Evolutionary conservation across 768 basidiomycete genomes (phyloP).

Genomic region (Tulasnella sp.): DNA sequence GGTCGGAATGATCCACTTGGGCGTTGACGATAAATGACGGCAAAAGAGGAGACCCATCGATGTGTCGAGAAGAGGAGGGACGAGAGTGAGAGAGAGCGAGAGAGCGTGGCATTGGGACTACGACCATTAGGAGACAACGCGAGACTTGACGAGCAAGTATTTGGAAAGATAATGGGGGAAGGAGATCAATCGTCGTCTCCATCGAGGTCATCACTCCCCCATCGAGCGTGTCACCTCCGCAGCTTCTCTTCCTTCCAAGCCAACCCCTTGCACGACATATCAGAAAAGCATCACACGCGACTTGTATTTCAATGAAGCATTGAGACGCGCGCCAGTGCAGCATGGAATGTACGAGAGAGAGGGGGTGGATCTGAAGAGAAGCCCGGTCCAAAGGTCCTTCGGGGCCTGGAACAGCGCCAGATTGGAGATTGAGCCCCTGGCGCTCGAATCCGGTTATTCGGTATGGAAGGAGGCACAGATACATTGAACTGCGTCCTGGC

Average conservation of each 20-base stretch:
- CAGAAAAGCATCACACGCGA: background rate
- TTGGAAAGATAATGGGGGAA: too few species aligned
- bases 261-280: background rate
- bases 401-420: conserved; percentile 1
- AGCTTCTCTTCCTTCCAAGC: background rate
- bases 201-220: too few species aligned
- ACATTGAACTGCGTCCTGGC: too few species aligned
- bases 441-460: background rate
- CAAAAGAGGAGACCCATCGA: background rate
- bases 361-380: background rate
- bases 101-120: too few species aligned
- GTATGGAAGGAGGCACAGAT: too few species aligned
- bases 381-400: background rate
- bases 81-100: background rate
- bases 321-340: background rate
- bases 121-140: too few species aligned
- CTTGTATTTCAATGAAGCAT: too few species aligned
- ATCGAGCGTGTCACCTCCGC: too few species aligned
- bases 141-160: too few species aligned
- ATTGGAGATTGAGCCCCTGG: background rate
- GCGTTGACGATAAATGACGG: background rate
- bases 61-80: background rate
- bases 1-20: background rate
- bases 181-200: too few species aligned
- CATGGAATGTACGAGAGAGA: background rate